phyloP scores from a whole-genome alignment of 179 eudicot genomes.

The Carnegiea gigantea region DNA sequence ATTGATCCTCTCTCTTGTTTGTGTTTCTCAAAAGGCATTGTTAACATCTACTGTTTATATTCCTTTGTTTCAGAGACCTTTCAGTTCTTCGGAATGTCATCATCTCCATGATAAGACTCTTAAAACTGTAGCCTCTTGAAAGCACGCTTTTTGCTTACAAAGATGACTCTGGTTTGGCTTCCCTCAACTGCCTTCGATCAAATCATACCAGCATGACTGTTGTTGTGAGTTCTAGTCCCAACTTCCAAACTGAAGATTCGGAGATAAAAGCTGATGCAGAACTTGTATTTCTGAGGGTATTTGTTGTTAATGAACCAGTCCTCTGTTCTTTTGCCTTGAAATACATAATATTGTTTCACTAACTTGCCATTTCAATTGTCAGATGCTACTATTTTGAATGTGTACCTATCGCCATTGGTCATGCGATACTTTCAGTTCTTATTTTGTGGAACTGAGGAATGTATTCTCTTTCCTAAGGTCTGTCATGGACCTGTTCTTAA shows the following conservation, averaged over 20 bases:
- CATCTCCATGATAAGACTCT: neutral
- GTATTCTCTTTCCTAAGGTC: too few species aligned
- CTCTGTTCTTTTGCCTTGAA: neutral
- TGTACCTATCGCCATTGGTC: too few species aligned
- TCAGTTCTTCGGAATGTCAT: neutral
- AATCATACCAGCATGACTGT: neutral
- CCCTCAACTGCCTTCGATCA: neutral
- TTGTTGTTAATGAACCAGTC: neutral
- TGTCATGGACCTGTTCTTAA: too few species aligned
- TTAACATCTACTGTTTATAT: neutral
- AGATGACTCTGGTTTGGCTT: neutral
- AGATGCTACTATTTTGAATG: neutral
- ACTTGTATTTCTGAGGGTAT: neutral
- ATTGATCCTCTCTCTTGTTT: neutral
- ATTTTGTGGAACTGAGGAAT: too few species aligned
- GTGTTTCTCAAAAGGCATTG: neutral
- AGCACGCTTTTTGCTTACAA: neutral
- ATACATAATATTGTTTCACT: neutral
- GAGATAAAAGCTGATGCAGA: neutral
- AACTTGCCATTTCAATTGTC: neutral
- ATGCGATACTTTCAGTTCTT: too few species aligned
- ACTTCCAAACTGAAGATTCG: neutral
- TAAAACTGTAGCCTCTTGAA: neutral
- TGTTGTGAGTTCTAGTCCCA: neutral
- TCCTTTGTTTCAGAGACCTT: neutral